Base-by-base conservation (phyloP, 2,329 filamentous ascomycete genomes). In the Stagonosporopsis rhizophila region DNA sequence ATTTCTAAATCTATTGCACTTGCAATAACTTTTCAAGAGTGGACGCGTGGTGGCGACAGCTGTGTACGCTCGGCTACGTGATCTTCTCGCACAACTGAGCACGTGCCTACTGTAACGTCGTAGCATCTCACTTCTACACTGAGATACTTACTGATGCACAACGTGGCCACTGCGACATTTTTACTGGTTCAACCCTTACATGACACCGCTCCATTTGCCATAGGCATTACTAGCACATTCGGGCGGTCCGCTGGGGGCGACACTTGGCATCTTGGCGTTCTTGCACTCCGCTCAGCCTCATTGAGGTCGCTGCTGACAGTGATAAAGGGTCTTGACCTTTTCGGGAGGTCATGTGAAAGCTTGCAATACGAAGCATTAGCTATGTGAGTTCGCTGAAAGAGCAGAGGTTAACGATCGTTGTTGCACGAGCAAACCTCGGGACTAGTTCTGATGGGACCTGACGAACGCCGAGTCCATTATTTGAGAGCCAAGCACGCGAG, bases 211-310 rank as follows among this genome's bases (percentile, higher is more conserved):
- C 28, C 5, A 9, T 12, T 30, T 30, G 28, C 30, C 7, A 28
- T 12, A 3, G 27, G 7, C 9, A 11, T 28, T 28, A 9, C 4
- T 28, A 3, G 27, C 27, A 28, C 7, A 2, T 28, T 12, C 4
- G 27, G 8, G 11, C 5, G 9, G 5, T 3, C 17, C 38, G 30
- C 45, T 48, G 25, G 25, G 32, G 12, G 20, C 14, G 7, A 22
- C 23, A 32, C 47, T 41, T 50, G 47, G 47, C 38, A 42, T 41
- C 47, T 50, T 50, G 47, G 47, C 47, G 28, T 4, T 6, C 7
- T 23, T 4, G 17, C 34, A 6, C 8, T 20, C 8, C 9, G 11
- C 11, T 19, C 15, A 20, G 41, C 5, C 4, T 42, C n/a, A n/a
- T 7, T 11, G 17, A 25, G 4, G 6, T 12, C 3, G 12, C 14